Percentiles rank a stretch among this genome's conserved stretches.
These are phyloP conservation scores for Aureobasidium sp. DNA, from an alignment of 2,329 filamentous ascomycete genomes.

Conservation along the genomic window DNA sequence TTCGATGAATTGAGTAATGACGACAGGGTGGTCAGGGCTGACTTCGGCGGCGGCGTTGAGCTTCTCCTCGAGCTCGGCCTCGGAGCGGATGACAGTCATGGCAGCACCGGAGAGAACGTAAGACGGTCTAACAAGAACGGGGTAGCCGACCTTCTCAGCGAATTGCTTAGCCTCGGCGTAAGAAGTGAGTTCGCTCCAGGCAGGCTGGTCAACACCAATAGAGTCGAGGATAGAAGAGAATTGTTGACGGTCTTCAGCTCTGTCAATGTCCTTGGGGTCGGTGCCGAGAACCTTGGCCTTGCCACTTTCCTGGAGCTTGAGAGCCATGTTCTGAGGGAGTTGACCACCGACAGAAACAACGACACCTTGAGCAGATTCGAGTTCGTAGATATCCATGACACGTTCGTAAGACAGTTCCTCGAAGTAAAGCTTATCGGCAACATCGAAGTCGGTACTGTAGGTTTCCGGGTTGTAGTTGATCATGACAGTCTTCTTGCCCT, in stretches of 20 bases:
- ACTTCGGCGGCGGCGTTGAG: conserved; percentile 83
- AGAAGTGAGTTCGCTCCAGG: conserved; percentile 94
- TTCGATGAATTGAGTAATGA: conserved; percentile 98
- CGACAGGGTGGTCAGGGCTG: conserved; percentile 92
- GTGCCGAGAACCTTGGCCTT: conserved; percentile 89
- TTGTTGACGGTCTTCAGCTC: conserved; percentile 95
- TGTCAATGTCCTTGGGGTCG: conserved; percentile 89
- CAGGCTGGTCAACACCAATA: conserved; percentile 93
- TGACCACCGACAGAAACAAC: conserved; percentile 96
- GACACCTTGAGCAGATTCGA: conserved; percentile 76
- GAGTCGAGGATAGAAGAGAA: conserved; percentile 96
- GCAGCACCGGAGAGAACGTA: conserved; percentile 97
- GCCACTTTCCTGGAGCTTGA: conserved; percentile 84
- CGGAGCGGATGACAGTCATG: conserved; percentile 91
- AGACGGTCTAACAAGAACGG: conserved; percentile 86
- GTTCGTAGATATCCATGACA: conserved; percentile 97
- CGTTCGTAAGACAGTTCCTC: conserved; percentile 95
- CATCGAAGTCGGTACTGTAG: conserved; percentile 75
- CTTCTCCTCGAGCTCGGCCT: conserved; percentile 89
- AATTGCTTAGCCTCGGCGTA: conserved; percentile 83
- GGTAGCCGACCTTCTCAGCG: conserved; percentile 78
- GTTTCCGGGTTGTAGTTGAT: conserved; percentile 69
- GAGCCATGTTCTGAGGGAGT: conserved; percentile 93
- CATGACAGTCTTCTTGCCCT: conserved; percentile 97
- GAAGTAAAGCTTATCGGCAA: conserved; percentile 88